These are phyloP conservation scores for Suhomyces guaymorum DNA, from an alignment of 1,139 yeast species.

Conservation along the genomic window DNA sequence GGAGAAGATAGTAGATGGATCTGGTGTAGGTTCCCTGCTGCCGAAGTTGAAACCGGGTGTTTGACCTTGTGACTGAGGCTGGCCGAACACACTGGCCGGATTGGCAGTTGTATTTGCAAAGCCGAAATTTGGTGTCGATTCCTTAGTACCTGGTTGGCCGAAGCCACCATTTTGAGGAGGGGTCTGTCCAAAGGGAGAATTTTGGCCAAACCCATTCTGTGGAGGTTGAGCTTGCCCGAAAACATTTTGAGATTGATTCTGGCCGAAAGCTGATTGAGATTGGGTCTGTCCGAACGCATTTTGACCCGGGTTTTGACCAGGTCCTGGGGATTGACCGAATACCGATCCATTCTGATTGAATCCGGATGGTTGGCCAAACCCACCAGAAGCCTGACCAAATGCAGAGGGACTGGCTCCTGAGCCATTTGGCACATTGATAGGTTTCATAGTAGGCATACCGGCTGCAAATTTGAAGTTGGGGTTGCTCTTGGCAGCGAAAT, in stretches of 20 bases:
- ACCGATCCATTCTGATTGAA: neutral
- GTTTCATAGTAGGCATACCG: conserved; percentile 11
- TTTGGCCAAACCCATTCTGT: conserved; percentile 4
- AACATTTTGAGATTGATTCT: no score
- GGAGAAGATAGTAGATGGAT: conserved; percentile 29
- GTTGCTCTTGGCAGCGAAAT: conserved; percentile 8
- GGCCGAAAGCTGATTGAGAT: no score
- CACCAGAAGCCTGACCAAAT: conserved; percentile 6
- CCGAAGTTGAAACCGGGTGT: conserved; percentile 13
- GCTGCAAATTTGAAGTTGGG: conserved; percentile 16
- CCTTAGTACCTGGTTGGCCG: conserved; percentile 4
- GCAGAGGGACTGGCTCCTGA: conserved; percentile 6
- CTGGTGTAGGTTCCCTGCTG: conserved; percentile 31
- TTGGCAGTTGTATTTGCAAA: conserved; percentile 13
- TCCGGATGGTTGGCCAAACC: conserved; percentile 4
- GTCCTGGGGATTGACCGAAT: neutral
- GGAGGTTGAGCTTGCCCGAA: conserved; percentile 1
- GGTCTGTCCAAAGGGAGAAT: neutral
- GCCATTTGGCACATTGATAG: conserved; percentile 3
- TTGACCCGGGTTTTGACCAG: no score
- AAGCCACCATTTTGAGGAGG: neutral
- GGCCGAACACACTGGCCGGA: conserved; percentile 17
- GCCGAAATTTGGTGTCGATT: conserved; percentile 14
- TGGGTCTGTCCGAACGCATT: conserved; percentile 1
- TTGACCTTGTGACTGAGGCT: conserved; percentile 9